Base-by-base conservation (phyloP, 2,329 filamentous ascomycete genomes). In the Plectosphaerella plurivora region DNA sequence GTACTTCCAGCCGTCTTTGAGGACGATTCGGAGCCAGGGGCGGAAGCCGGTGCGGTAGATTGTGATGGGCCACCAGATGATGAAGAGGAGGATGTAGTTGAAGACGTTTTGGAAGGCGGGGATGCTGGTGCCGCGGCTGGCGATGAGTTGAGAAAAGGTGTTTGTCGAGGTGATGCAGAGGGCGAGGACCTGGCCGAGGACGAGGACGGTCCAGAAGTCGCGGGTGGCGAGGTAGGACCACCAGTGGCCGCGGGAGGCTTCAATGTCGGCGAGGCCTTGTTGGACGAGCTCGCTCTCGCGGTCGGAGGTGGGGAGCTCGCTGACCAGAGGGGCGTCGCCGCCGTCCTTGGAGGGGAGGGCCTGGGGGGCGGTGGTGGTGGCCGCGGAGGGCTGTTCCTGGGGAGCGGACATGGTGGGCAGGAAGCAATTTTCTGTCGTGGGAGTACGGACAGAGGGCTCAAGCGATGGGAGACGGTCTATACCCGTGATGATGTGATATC, bases 101-200 rank as follows among this genome's bases (percentile, higher is more conserved):
- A 97, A 95, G 63, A 97, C 82, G 28, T 89, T 91, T 74, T 99
- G 94, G 75, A 97, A 96, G 51, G 94, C 91, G 8, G 94, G 94
- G 60, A 97, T 95, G 55, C 83, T 91, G 59, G 88, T 92, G 48
- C 84, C 81, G 5, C 73, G 69, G 10, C 68, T 62, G 53, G 78
- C 78, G 28, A 99, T 83, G 51, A 97, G 82, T 24, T 81, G 83
- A 37, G 88, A 89, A 65, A 97, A 90, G 47, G 94, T 97, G 76
- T 95, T 96, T 49, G 92, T 97, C 28, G 83, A 85, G 1, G 92
- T 97, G 71, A 96, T 94, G 74, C 91, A 92, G 54, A 99, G 83
- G 5, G 92, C 85, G 45, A 96, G 84, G 50, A 91, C 69, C 78
- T 97, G 92, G 54, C 91, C 91, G 55, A 97, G 73, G 47, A 83